Evolutionary conservation across 2,329 filamentous ascomycete species (phyloP).

Genomic region (Alternaria sp.): DNA sequence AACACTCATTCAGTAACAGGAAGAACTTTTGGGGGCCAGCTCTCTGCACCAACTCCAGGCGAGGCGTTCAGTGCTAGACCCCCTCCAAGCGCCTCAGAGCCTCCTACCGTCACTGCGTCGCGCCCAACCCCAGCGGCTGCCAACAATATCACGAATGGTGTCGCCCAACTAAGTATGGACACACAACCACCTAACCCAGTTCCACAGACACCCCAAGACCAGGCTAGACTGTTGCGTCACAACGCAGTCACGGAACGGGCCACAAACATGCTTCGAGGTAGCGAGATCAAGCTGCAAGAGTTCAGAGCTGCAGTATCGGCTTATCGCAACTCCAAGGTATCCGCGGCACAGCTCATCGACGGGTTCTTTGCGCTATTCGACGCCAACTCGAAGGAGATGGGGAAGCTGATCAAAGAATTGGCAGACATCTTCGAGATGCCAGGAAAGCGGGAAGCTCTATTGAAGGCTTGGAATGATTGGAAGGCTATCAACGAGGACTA

Average conservation of each 20-base stretch:
- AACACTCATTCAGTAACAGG: conserved; percentile 80
- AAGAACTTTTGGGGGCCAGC: conserved; percentile 83
- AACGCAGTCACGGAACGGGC: conserved; percentile 86
- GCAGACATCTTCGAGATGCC: conserved; percentile 91
- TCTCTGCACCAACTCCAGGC: conserved; percentile 62
- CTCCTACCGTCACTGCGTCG: conserved; percentile 48
- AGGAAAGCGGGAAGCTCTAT: conserved; percentile 72
- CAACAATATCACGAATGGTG: conserved; percentile 25
- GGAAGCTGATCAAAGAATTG: conserved; percentile 88
- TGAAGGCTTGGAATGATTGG: conserved; percentile 93
- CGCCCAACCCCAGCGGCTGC: conserved; percentile 32
- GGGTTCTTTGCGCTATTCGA: conserved; percentile 88
- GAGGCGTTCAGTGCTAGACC: conserved; percentile 56
- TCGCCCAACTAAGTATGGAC: conserved; percentile 43
- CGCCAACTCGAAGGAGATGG: conserved; percentile 78
- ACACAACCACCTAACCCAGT: conserved; percentile 18
- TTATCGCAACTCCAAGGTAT: conserved; percentile 73
- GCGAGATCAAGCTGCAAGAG: conserved; percentile 72
- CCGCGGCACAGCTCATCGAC: conserved; percentile 80
- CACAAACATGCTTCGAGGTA: conserved; percentile 77
- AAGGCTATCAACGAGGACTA: conserved; percentile 96
- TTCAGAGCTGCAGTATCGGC: conserved; percentile 83
- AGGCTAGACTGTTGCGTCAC: conserved; percentile 80
- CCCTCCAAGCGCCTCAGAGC: conserved; percentile 47
- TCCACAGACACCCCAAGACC: conserved; percentile 71